phyloP scores from a whole-genome alignment of 495 filamentous ascomycete species.

The Annulohypoxylon moriforme region DNA sequence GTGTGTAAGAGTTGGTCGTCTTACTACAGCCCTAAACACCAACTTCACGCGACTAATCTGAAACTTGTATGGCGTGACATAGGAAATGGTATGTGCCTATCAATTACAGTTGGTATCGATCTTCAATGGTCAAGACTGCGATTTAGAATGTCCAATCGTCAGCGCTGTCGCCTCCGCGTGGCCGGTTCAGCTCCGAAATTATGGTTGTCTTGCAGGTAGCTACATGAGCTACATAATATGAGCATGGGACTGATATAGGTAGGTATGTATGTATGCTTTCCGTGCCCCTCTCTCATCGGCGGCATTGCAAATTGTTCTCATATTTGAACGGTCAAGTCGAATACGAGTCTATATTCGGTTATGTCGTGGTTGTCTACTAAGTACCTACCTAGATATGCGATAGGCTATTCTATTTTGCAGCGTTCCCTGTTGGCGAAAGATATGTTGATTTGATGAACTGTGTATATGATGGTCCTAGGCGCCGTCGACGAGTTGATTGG shows the following conservation, averaged over 20 bases:
- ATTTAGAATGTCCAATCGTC: conserved; percentile 17
- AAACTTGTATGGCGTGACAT: conserved; percentile 31
- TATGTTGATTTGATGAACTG: neutral
- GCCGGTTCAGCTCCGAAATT: conserved; percentile 28
- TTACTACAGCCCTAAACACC: conserved; percentile 34
- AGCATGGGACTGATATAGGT: conserved; percentile 17
- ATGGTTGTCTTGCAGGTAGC: conserved; percentile 2
- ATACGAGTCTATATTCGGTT: neutral
- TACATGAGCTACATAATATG: neutral
- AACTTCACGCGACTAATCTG: conserved; percentile 23
- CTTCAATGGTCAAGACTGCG: neutral
- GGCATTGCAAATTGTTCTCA: neutral
- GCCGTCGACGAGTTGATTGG: conserved; percentile 3
- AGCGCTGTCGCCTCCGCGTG: conserved; percentile 19
- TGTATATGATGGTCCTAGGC: neutral
- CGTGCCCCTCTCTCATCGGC: too few species aligned
- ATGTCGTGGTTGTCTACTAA: neutral
- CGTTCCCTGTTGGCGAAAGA: neutral
- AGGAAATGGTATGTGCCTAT: conserved; percentile 13
- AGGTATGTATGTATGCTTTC: too few species aligned
- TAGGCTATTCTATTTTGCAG: too few species aligned
- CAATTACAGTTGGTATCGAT: neutral
- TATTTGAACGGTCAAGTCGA: neutral
- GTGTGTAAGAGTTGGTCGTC: conserved; percentile 28
- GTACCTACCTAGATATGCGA: too few species aligned